A percentile compares a stretch with the other conserved stretches of the same genome.
Evolutionary conservation across 164 flowering plant species (phyloP).

Genomic region (Vitis vinifera): ASM3070453v1 NC_081820.1:20541001-20541500

Average conservation of each 20-base stretch:
- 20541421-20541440: conserved; percentile 83
- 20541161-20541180: conserved; percentile 90
- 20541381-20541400: not conserved
- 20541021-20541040: not conserved
- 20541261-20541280: conserved; percentile 56
- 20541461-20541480: conserved; percentile 95
- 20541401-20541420: conserved; percentile 46
- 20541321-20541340: conserved; percentile 55
- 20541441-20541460: conserved; percentile 78
- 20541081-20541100: conserved; percentile 88
- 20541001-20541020: not conserved
- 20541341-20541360: not conserved
- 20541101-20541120: conserved; percentile 68
- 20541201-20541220: conserved; percentile 94
- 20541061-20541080: conserved; percentile 69
- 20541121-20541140: conserved; percentile 70
- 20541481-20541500: conserved; percentile 71
- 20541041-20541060: conserved; percentile 10
- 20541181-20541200: conserved; percentile 76
- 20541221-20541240: conserved; percentile 80
- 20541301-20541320: conserved; percentile 73
- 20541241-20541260: conserved; percentile 65
- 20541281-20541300: conserved; percentile 96
- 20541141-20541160: conserved; percentile 62
- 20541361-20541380: not conserved